Conservation (phyloP, 768 basidiomycete species). For the Hydnomerulius pinastri region DNA sequence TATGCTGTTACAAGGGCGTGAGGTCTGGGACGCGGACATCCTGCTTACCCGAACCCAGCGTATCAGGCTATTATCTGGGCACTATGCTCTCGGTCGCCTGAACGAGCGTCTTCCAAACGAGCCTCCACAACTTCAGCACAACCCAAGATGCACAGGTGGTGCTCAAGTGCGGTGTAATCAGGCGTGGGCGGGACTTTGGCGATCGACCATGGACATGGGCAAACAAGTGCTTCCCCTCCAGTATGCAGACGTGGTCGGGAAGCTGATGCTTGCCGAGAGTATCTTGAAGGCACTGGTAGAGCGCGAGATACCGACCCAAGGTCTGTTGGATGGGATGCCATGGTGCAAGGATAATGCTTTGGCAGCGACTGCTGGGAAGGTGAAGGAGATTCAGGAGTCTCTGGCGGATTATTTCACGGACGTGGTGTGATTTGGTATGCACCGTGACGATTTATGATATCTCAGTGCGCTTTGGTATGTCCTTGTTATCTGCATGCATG, state of each 20-base stretch:
- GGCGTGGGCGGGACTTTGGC: constrained; percentile 49
- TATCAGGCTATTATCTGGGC: constrained; percentile 53
- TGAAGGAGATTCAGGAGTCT: constrained; percentile 49
- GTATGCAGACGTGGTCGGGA: constrained; percentile 46
- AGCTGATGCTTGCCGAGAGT: constrained; percentile 49
- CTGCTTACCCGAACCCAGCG: constrained; percentile 49
- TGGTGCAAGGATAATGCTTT: constrained; percentile 47
- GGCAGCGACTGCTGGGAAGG: constrained; percentile 41
- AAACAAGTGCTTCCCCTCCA: constrained; percentile 42
- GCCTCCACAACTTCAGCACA: constrained; percentile 46
- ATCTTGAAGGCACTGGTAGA: constrained; percentile 47
- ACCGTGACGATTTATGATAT: not conserved
- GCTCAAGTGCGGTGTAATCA: constrained; percentile 44
- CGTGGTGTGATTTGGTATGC: constrained; percentile 27
- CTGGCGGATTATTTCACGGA: constrained; percentile 51
- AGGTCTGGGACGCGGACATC: constrained; percentile 49
- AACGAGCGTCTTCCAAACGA: constrained; percentile 45
- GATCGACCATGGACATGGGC: constrained; percentile 40
- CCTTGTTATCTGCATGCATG: not conserved
- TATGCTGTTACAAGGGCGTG: constrained; percentile 52
- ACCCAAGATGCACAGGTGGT: constrained; percentile 39
- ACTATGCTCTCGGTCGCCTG: constrained; percentile 47
- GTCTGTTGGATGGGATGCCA: constrained; percentile 44
- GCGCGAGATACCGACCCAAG: constrained; percentile 41
- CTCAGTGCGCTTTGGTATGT: not conserved